Base-by-base conservation (phyloP, 805 yeast genomes). In the Kluyveromyces aestuarii region DNA sequence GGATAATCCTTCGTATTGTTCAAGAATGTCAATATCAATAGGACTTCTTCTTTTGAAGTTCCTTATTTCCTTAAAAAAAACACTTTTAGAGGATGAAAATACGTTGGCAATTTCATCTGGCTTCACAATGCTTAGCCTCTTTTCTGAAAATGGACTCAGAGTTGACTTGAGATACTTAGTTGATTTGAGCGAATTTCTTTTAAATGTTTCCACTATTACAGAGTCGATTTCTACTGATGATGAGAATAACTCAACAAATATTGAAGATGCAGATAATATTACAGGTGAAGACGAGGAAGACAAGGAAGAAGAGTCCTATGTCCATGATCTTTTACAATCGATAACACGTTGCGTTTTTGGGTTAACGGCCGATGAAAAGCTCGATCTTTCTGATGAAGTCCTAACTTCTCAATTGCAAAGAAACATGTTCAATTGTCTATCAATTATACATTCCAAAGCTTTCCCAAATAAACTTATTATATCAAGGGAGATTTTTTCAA, bases 401-500 rank as follows among this genome's bases (percentile, higher is more conserved):
- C 5, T 38, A 2, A 52, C 54, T 1, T 40, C 51, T 2, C 17
- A 38, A n/a, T 48, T 61, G 1, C 66, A 62, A 44, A 46, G 25
- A 2, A 46, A 45, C 8, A 41, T 63, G 25, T 46, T 62, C 10
- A 36, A 40, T 9, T 16, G 61, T 1, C 45, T 64, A 11, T 54
- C 56, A 4, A 39, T 30, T 4, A 46, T 62, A 33, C 40, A 46
- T 14, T 37, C 43, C 1, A 62, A 59, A 40, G 48, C 47, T n/a
- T 61, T 61, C 21, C 48, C 52, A 7, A 60, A 62, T 44, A 64
- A 60, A 39, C 48, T 66, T 21, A 64, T 66, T n/a, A 47, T 58
- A 1, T 57, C 62, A 61, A 59, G 70, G 53, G 53, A 68, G 37
- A 27, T 63, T 6, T 50, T 55, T 7, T 52, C 62, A 2, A 47